phyloP scores from a whole-genome alignment of 1,139 yeast genomes.

The Debaryomyces singareniensis region DNA sequence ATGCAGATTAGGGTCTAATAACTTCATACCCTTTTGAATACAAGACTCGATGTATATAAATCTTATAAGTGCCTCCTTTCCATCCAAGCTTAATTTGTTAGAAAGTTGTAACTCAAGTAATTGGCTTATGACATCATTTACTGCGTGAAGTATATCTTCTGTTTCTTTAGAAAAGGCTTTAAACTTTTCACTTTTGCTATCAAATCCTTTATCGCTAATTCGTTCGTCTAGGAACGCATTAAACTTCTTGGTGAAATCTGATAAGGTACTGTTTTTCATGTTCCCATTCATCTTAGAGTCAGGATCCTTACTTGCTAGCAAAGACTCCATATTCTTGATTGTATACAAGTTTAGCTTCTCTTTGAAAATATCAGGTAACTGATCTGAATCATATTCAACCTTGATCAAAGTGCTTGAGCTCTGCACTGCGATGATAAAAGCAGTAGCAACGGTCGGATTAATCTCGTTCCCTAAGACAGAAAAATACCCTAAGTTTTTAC shows the following conservation, averaged over 20 bases:
- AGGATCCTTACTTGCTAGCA: not conserved
- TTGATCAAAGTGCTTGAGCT: slow-evolving; percentile 34
- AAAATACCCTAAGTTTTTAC: slow-evolving; percentile 49
- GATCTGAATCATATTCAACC: slow-evolving; percentile 33
- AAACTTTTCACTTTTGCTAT: slow-evolving; percentile 4
- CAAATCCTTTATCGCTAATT: not conserved
- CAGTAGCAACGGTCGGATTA: slow-evolving; percentile 35
- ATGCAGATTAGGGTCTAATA: slow-evolving; percentile 37
- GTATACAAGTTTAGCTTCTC: slow-evolving; percentile 61
- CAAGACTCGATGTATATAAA: slow-evolving; percentile 66
- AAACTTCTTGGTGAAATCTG: slow-evolving; percentile 1
- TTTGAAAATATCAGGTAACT: slow-evolving; percentile 38
- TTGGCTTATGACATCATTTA: slow-evolving; percentile 32
- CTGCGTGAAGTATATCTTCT: slow-evolving; percentile 26
- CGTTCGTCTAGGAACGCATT: slow-evolving; percentile 1
- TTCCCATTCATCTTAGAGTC: not conserved
- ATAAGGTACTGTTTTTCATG: not conserved
- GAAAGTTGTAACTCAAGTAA: slow-evolving; percentile 42
- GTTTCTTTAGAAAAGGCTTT: slow-evolving; percentile 32
- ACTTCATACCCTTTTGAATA: slow-evolving; percentile 55
- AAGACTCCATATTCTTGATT: slow-evolving; percentile 61
- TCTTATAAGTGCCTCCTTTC: slow-evolving; percentile 66
- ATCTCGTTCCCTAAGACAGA: slow-evolving; percentile 57
- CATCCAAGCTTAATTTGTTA: slow-evolving; percentile 51
- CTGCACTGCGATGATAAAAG: slow-evolving; percentile 36